Evolutionary conservation across 148 eudicot genomes (phyloP), one percentile per base, ranked within the genome.

Genomic region (Nyssa sinensis): DNA sequence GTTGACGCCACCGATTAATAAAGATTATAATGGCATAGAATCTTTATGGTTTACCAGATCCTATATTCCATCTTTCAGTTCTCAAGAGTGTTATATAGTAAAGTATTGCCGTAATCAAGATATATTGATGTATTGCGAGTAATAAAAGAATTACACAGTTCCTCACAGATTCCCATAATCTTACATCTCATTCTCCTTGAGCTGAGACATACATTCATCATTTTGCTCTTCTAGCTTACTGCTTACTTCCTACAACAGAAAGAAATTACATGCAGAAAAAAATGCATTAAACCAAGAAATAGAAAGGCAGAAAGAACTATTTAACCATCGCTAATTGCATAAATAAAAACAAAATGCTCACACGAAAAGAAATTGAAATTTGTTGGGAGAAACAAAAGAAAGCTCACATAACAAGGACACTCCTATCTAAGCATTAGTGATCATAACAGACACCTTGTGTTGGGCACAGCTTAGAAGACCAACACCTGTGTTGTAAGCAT

Each of bases 151-250:
- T 24, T 25, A 28, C 32, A 64, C 61, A 67, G 39, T 55, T 61
- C 61, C 59, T 51, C 34, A 74, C 24, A 55, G 53, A 62, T 73
- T 77, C 53, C 64, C 68, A 64, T 71, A 65, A 61, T 66, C 92
- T 87, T 87, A 94, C 98, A 88, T 92, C 78, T 92, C 98, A 73
- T 94, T 94, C 86, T 94, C 98, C 80, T 91, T 87, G 64, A 94
- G 85, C 86, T 94, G 98, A 66, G 96, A 78, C 74, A 94, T 74
- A 74, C 85, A 83, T 69, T 94, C 98, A 70, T 84, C 98, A 76
- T 89, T 94, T 82, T 94, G 98, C 79, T 88, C 92, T 62, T 90
- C 98, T 77, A 94, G 85, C 90, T 89, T 92, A 69, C n/a, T 80
- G 91, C 96, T 86, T 70, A 94, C 93, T 78, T 94, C 94, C 98